Base-by-base conservation (phyloP, 208 protist genomes). In the Leishmania guyanensis region DNA sequence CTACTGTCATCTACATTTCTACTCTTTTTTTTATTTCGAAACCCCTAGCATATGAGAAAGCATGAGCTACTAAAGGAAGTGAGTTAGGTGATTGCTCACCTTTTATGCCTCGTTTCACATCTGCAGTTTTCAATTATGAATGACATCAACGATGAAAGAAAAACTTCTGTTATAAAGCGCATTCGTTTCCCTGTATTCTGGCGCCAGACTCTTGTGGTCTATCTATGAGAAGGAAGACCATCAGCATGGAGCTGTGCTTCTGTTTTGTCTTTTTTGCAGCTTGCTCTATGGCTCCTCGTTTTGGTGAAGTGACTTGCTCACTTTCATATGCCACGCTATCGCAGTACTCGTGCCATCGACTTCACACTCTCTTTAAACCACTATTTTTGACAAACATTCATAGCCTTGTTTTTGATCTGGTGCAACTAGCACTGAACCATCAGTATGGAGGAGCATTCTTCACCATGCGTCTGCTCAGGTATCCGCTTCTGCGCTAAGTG, bases 401-500 rank as follows among this genome's bases (percentile, higher is more conserved):
- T 6, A 33, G 29, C 29, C 39, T 43, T 64, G 3, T 20, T 56
- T 20, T 16, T 62, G 33, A 6, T 39, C 36, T 46, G 29, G 26
- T 20, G 33, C 16, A 36, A 5, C 56, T 46, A 33, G 43, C 51
- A 1, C 62, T 58, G 48, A 54, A 33, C 29, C 50, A 26, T 12
- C 56, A n/a, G 29, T n/a, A 77, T 77, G 74, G 26, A 39, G 8
- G 29, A 51, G 0, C 46, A 20, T 43, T 29, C 51, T n/a, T 71
- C 84, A 36, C 26, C 51, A 10, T 97, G 94, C 78, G 78, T 77
- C 20, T 97, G 94, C 62, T 89, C 77, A 53, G 94, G 94, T 16
- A 95, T 97, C 81, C 92, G 94, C 8, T 94, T 90, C 75, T 97
- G 94, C 75, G 77, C 81, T 0, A 83, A 79, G 53, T 97, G 94